phyloP scores from a whole-genome alignment of 176 grass and related monocot species.

The Paspalum vaginatum region DNA sequence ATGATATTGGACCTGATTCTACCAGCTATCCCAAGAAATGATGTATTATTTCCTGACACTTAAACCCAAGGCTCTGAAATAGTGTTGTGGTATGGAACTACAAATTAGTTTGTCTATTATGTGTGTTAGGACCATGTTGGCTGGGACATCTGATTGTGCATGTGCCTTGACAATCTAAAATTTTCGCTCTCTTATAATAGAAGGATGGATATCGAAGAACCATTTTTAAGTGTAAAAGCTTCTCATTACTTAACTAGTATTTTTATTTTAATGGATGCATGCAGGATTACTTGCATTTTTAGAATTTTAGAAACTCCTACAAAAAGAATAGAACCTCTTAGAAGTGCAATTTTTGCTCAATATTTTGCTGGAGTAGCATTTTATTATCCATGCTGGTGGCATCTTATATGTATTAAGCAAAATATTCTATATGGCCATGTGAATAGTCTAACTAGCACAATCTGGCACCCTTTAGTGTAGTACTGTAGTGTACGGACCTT shows the following conservation, averaged over 20 bases:
- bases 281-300: background rate
- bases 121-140: background rate
- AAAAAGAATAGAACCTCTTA: background rate
- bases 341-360: background rate
- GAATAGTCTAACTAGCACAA: background rate
- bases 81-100: background rate
- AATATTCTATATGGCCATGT: background rate
- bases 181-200: background rate
- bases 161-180: background rate
- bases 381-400: background rate
- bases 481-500: background rate
- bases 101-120: background rate
- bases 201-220: background rate
- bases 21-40: slow-evolving; percentile 69
- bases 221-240: background rate
- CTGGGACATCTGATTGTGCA: background rate
- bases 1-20: slow-evolving; percentile 80
- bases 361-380: too few relatives aligned
- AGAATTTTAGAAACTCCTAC: background rate
- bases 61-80: background rate
- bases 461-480: background rate
- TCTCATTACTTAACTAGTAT: too few relatives aligned
- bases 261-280: background rate
- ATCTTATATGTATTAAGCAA: background rate
- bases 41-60: background rate